Evolutionary conservation across 2,329 filamentous ascomycete species (phyloP).

Genomic region (Scleromitrula shiraiana): DNA sequence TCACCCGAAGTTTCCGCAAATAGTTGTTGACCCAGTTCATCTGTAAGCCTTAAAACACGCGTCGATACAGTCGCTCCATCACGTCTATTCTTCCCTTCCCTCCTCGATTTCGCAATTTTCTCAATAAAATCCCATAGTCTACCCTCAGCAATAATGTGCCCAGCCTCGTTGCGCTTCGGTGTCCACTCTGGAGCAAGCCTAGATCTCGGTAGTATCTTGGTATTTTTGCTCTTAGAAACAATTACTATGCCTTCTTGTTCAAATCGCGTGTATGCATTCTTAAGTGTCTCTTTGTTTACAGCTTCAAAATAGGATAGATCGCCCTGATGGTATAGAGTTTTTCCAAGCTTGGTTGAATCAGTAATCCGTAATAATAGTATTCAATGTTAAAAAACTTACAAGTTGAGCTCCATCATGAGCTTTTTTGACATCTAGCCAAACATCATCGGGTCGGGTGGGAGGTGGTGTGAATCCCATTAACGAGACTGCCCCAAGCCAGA

Average conservation of each 20-base stretch:
- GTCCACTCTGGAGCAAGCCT: slow-evolving; percentile 69
- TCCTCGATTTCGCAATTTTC: slow-evolving; percentile 69
- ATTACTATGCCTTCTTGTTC: slow-evolving; percentile 85
- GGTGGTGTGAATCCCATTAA: slow-evolving; percentile 82
- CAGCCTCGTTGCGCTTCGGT: slow-evolving; percentile 57
- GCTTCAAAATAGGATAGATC: slow-evolving; percentile 97
- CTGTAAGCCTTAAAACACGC: slow-evolving; percentile 70
- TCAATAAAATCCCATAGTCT: slow-evolving; percentile 89
- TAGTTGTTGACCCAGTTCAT: slow-evolving; percentile 61
- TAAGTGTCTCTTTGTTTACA: slow-evolving; percentile 95
- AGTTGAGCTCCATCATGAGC: slow-evolving; percentile 77
- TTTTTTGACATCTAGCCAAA: slow-evolving; percentile 71
- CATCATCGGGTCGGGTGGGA: slow-evolving; percentile 39
- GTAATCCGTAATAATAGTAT: slow-evolving; percentile 2
- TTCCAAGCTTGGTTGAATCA: slow-evolving; percentile 58
- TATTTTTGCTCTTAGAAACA: slow-evolving; percentile 58
- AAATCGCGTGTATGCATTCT: slow-evolving; percentile 83
- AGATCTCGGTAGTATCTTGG: slow-evolving; percentile 53
- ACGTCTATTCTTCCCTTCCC: slow-evolving; percentile 93
- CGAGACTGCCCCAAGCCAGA: slow-evolving; percentile 84
- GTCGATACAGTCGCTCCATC: slow-evolving; percentile 84
- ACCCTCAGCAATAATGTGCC: slow-evolving; percentile 59
- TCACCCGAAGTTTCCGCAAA: slow-evolving; percentile 48
- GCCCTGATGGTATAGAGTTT: slow-evolving; percentile 95
- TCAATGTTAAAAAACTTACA: slow-evolving; percentile 39